phyloP scores from a whole-genome alignment of 805 yeast genomes.

The Wickerhamiella azyma region DNA sequence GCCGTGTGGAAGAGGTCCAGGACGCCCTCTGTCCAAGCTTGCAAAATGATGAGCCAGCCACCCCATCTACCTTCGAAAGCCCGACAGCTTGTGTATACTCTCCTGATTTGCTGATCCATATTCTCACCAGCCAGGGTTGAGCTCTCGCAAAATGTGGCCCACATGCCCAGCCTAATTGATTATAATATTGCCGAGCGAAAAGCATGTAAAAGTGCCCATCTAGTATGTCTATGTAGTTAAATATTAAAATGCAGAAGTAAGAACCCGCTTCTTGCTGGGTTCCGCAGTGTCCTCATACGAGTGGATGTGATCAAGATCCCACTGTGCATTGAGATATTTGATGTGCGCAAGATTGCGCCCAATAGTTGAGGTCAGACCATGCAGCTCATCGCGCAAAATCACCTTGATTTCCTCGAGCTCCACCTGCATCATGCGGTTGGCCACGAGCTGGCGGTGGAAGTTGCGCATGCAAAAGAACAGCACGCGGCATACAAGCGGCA shows the following conservation, averaged over 20 bases:
- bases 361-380: conserved; percentile 39
- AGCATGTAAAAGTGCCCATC: no score
- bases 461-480: conserved; percentile 59
- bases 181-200: no score
- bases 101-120: no score
- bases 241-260: conserved; percentile 31
- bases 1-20: no score
- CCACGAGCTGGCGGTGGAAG: conserved; percentile 66
- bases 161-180: no score
- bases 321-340: conserved; percentile 55
- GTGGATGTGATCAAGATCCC: conserved; percentile 62
- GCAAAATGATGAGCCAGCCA: no score
- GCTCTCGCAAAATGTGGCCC: no score
- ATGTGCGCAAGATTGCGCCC: conserved; percentile 83
- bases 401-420: conserved; percentile 45
- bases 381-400: conserved; percentile 45
- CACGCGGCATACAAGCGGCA: conserved; percentile 58
- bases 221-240: background rate
- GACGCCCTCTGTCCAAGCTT: no score
- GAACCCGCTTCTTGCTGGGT: conserved; percentile 62
- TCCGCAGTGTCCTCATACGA: conserved; percentile 61
- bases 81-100: no score
- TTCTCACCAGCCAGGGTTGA: no score
- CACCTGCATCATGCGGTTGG: conserved; percentile 35
- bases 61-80: no score